Evolutionary conservation across 2,329 filamentous ascomycete species (phyloP).

Genomic region (Metarhizium sp.): DNA sequence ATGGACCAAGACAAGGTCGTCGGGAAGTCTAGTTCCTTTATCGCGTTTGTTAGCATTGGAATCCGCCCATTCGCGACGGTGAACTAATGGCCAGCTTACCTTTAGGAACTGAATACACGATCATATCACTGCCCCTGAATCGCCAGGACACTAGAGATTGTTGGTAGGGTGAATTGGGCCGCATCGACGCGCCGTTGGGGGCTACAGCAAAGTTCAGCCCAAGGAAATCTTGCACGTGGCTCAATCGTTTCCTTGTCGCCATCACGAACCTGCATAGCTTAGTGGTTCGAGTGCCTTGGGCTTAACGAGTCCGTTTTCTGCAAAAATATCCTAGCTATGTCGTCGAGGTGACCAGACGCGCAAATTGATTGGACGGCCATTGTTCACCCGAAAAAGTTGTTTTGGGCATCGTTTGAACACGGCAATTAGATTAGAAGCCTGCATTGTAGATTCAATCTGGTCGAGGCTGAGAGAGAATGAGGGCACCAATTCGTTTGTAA

Average conservation of each 20-base stretch:
- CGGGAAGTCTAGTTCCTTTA: slow-evolving; percentile 11
- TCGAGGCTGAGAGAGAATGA: too few species aligned
- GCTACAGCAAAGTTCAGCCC: slow-evolving; percentile 3
- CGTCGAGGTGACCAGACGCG: slow-evolving; percentile 7
- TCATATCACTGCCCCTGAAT: slow-evolving; percentile 8
- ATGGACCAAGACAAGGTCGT: slow-evolving; percentile 13
- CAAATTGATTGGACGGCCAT: slow-evolving; percentile 4
- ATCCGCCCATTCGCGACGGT: rapidly evolving
- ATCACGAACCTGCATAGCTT: slow-evolving; percentile 5
- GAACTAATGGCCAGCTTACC: slow-evolving; percentile 1
- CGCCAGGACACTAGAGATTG: slow-evolving; percentile 8
- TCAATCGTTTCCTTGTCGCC: not conserved
- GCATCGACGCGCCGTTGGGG: slow-evolving; percentile 14
- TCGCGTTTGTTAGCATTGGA: not conserved
- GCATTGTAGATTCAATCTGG: too few species aligned
- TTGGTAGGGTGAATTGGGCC: slow-evolving; percentile 12
- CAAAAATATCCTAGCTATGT: slow-evolving; percentile 3
- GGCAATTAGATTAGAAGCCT: not conserved
- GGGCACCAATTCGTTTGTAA: too few species aligned
- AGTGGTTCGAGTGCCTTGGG: slow-evolving; percentile 6
- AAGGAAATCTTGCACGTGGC: too few species aligned
- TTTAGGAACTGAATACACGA: slow-evolving; percentile 9
- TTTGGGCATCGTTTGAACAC: slow-evolving; percentile 7
- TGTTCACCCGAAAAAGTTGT: slow-evolving; percentile 10
- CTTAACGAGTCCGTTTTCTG: not conserved